Base-by-base conservation (phyloP, 257 asterid genomes). In the Gentiana dahurica region DNA sequence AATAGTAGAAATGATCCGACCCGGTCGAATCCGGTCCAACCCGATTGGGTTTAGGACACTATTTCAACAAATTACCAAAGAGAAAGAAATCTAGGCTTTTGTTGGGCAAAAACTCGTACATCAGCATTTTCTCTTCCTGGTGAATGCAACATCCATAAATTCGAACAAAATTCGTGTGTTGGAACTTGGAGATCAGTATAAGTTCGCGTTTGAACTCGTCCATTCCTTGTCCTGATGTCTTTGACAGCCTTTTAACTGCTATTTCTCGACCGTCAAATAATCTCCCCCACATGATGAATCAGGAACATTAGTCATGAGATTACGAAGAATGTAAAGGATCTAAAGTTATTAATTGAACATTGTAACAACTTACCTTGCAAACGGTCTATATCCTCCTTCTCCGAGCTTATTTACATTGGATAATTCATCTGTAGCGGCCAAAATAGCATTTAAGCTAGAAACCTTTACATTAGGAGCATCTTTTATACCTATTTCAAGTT, bases 301-400 rank as follows among this genome's bases (percentile, higher is more conserved):
- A 37, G 38, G 24, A n/a, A 12, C 46, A 3, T 41, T 41, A 10
- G 46, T 5, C 9, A 41, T 41, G 46, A 41, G 46, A 41, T 5
- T 5, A 5, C 9, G 8, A 10, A 41, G 46, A 41, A 5, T 47
- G 38, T 34, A 3, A 0, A 44, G 35, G 12, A 6, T 24, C 6
- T 8, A 0, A 12, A 54, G 15, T 46, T 49, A 4, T 49, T 12
- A 34, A 1, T 1, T 46, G 24, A 37, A 43, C n/a, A 13, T 13
- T 13, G 39, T 24, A 12, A 10, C 4, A 15, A 57, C 54, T 12
- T 38, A 79, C 84, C 86, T 62, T 74, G 64, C 75, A 82, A 57
- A 81, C 89, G 85, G 71, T 65, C 87, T 85, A 65, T 81, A 84
- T 63, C 87, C 94, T 53, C 90, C 89, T 71, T 75, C 60, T 63